Evolutionary conservation across 2,329 filamentous ascomycete species (phyloP).

Genomic region (Aotearoamyces nothofagi): DNA sequence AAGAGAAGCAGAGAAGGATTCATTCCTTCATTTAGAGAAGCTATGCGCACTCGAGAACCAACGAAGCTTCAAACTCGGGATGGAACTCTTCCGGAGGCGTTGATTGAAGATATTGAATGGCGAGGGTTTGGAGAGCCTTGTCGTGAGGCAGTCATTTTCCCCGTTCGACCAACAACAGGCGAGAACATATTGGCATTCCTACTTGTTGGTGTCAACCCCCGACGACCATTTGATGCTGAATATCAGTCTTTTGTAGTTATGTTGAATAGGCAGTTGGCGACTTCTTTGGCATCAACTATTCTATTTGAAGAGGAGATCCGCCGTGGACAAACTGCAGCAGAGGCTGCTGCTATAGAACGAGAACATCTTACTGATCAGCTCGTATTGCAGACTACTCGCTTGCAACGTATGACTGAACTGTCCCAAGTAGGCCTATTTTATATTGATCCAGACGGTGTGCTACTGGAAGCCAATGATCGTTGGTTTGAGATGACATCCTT

Average conservation of each 20-base stretch:
- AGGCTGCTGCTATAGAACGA: constrained; percentile 52
- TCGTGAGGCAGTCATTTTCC: constrained; percentile 57
- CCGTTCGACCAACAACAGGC: constrained; percentile 58
- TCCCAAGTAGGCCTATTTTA: constrained; percentile 5
- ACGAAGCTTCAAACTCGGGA: constrained; percentile 49
- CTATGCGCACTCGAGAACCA: constrained; percentile 51
- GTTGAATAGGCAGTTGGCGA: constrained; percentile 58
- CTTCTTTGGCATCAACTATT: constrained; percentile 66
- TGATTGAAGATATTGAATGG: constrained; percentile 55
- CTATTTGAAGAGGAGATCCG: constrained; percentile 70
- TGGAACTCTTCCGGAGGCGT: constrained; percentile 43
- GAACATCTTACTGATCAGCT: constrained; percentile 13
- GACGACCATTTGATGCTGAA: constrained; percentile 63
- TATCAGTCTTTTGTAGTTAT: constrained; percentile 65
- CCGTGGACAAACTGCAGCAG: constrained; percentile 55
- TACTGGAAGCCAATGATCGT: constrained; percentile 58
- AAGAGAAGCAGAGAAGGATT: constrained; percentile 57
- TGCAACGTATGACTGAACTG: constrained; percentile 51
- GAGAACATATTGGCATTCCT: constrained; percentile 63
- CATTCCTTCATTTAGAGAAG: constrained; percentile 59
- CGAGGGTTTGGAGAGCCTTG: constrained; percentile 58
- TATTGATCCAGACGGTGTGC: constrained; percentile 28
- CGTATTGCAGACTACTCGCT: constrained; percentile 10
- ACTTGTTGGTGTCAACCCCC: constrained; percentile 60
- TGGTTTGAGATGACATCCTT: constrained; percentile 41